Evolutionary conservation across 768 basidiomycete genomes (phyloP).

Genomic region (Gloeostereum incarnatum): DNA sequence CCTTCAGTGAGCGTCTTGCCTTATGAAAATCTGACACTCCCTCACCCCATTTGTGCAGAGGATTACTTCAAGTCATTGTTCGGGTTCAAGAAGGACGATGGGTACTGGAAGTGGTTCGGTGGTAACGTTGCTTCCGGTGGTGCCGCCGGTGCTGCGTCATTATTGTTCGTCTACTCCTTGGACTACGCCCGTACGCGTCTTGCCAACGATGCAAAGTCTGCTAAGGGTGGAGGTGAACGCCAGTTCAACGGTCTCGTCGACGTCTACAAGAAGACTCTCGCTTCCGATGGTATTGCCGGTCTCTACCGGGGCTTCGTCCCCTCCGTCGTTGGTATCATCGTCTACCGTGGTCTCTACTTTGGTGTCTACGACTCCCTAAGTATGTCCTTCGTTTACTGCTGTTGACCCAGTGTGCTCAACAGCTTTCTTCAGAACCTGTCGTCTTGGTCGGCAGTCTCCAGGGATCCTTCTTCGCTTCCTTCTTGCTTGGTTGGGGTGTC

Average conservation of each 20-base stretch:
- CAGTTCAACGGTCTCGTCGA: slow-evolving; percentile 99
- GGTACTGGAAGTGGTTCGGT: slow-evolving; percentile 98
- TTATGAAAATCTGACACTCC: not conserved
- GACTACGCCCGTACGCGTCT: slow-evolving; percentile 99
- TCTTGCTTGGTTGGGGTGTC: slow-evolving; percentile 97
- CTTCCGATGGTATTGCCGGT: slow-evolving; percentile 95
- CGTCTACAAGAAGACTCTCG: slow-evolving; percentile 96
- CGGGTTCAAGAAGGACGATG: slow-evolving; percentile 96
- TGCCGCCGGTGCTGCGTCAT: slow-evolving; percentile 97
- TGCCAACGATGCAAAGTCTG: slow-evolving; percentile 94
- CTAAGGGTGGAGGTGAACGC: slow-evolving; percentile 83
- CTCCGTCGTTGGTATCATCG: slow-evolving; percentile 98
- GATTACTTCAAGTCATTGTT: slow-evolving; percentile 99
- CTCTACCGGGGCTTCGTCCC: slow-evolving; percentile 99
- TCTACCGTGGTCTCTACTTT: slow-evolving; percentile 99
- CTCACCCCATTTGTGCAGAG: slow-evolving; percentile 39
- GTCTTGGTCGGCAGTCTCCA: slow-evolving; percentile 93
- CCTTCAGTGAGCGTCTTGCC: slow-evolving; percentile 74
- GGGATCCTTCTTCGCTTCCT: slow-evolving; percentile 96
- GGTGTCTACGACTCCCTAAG: slow-evolving; percentile 94
- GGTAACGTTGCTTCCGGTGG: slow-evolving; percentile 98
- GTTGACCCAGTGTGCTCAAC: slow-evolving; percentile 15
- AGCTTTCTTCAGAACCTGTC: slow-evolving; percentile 66
- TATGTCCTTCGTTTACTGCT: slow-evolving; percentile 28
- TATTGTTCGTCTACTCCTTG: slow-evolving; percentile 99